Evolutionary conservation across 2,329 filamentous ascomycete species (phyloP), one percentile per base, ranked within the genome.

Genomic region (Trichoderma endophyticum): DNA sequence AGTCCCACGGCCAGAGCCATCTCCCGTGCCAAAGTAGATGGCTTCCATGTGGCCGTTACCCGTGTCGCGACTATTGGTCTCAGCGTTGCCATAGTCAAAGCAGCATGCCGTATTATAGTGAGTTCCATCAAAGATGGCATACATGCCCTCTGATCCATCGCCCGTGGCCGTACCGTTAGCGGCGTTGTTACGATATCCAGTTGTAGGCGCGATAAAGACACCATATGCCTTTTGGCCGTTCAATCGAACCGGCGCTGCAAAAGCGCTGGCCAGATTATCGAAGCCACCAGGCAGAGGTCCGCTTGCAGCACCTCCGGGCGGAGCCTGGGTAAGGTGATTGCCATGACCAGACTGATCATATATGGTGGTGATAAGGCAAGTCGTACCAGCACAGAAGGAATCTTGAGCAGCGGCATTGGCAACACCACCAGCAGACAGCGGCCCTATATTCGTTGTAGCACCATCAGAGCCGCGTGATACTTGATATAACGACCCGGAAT

Each of bases 371-470:
- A 69, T 69, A 9, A 69, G 66, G 9, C 66, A 69, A 8, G 66
- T 69, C 9, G 66, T 69, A 36, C 66, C 36, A 26, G 56, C 36
- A n/a, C 66, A 69, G 56, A 69, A 69, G 8, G 66, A 60, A 26
- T 69, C 66, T n/a, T 69, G 66, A n/a, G 66, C 28, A 8, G 66
- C 66, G n/a, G 66, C 66, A 61, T 69, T 69, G 56, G 66, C 66
- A 8, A 61, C 56, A 6, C 66, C 66, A 30, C 66, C 66, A 9
- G 66, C 56, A 24, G 66, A 60, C 6, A 69, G 24, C 5, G 56
- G 54, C n/a, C 3, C 26, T n/a, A 69, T 60, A 32, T 24, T 61
- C 2, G 54, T 69, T 4, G 56, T 61, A 18, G 66, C 66, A 15
- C 39, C 39, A n/a, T 69, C 66, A 51, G 66, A 69, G 8, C 66